A percentile compares a stretch with the other conserved stretches of the same genome.
phyloP scores from a whole-genome alignment of 352 stramenopile genomes.

The Phytophthora meadii region DNA sequence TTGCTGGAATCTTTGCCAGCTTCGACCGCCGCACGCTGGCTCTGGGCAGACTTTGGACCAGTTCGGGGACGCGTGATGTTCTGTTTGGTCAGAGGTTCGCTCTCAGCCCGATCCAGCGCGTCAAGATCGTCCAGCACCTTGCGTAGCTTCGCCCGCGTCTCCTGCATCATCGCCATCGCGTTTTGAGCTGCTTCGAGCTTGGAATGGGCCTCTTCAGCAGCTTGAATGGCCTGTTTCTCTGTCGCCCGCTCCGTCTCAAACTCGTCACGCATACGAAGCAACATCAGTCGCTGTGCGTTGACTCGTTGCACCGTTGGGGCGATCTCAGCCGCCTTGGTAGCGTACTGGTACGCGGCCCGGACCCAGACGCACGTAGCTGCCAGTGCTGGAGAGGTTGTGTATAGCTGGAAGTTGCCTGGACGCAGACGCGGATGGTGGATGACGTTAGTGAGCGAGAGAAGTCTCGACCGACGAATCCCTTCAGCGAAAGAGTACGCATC shows the following conservation, averaged over 20 bases:
- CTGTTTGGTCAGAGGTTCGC: constrained; percentile 61
- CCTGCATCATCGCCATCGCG: constrained; percentile 25
- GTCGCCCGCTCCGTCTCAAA: constrained; percentile 24
- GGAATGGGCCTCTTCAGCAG: constrained; percentile 16
- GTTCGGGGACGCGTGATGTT: constrained; percentile 58
- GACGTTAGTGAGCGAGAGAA: constrained; percentile 68
- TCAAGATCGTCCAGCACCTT: constrained; percentile 73
- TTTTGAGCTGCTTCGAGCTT: constrained; percentile 32
- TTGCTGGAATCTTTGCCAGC: constrained; percentile 3
- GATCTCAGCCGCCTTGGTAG: constrained; percentile 72
- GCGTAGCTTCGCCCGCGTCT: constrained; percentile 41
- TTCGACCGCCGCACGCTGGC: constrained; percentile 1
- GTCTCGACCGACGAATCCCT: constrained; percentile 59
- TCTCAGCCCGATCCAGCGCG: constrained; percentile 63
- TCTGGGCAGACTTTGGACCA: constrained; percentile 15
- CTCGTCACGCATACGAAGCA: constrained; percentile 55
- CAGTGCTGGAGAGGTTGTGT: constrained; percentile 69
- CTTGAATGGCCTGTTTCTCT: constrained; percentile 24
- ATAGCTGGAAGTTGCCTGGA: constrained; percentile 65
- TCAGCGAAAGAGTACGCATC: constrained; percentile 84
- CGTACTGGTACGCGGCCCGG: constrained; percentile 75
- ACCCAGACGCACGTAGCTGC: constrained; percentile 75
- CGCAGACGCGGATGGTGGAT: constrained; percentile 79
- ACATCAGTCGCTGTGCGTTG: constrained; percentile 57
- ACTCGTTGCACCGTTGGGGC: constrained; percentile 64